Evolutionary conservation across 164 flowering plant species (phyloP), one percentile per base, ranked within the genome.

Genomic region (Paratinospora sagittata): DNA sequence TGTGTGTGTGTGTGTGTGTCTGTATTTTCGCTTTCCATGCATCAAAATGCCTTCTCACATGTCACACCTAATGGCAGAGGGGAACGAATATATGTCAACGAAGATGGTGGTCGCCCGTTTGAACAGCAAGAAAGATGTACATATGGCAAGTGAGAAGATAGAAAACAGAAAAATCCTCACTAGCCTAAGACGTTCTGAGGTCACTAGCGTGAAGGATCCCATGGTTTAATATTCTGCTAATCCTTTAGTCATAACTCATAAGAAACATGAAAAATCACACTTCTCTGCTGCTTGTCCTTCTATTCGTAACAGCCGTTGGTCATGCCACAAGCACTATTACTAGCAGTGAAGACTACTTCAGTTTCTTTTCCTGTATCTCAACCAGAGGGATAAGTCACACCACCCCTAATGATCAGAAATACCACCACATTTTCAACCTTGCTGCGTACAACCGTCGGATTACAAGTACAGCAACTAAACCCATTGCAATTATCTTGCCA

Each of bases 371-470:
- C 12, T 67, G 62, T 17, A 23, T 57, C 11, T 63, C 73, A 17
- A 52, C 21, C 13, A 6, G 21, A 27, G 73, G 45, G 10, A 24
- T 61, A 13, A 62, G 39, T 63, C 17, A 43, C 67, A 71, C 67
- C 21, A 71, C 36, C 36, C 66, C 67, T 13, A 2, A 3, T 19
- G 23, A 65, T 6, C 66, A 27, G 6, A 23, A 27, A 12, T 72
- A 68, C 65, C 45, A 43, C 27, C 57, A 43, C 1, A n/a, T 71
- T 58, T 70, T 76, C 45, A 7, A 64, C 13, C 41, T 68, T 65
- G 52, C 75, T 27, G 45, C 73, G 23, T 61, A 68, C 41, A 72
- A 72, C 62, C 78, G 69, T 36, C 60, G 75, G 17, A 62, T 27
- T 12, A 47, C 71, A 37, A 45, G 52, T 8, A 21, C 63, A 1